Base-by-base conservation (phyloP, 345 rosid species). In the Rhizophora mangle region DNA sequence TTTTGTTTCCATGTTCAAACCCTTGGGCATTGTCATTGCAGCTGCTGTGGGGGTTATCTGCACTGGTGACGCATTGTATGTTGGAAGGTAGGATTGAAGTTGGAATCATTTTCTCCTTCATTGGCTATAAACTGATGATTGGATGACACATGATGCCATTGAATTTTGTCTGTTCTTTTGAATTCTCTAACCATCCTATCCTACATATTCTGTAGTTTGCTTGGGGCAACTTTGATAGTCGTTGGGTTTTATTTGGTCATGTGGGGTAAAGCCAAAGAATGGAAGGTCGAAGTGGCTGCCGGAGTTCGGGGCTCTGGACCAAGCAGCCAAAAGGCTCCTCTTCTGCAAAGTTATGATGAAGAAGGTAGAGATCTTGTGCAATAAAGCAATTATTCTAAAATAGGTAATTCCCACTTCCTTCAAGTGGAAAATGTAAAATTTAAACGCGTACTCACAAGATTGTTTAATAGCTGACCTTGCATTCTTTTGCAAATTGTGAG, bases 1-100 rank as follows among this genome's bases (percentile, higher is more conserved):
- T 71, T 86, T 88, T 71, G 89, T 88, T 68, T 29, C 88, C 15
- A 80, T 85, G 91, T 86, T 86, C 82, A 88, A 88, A 81, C 89
- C 94, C 58, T 49, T 88, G 75, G 91, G 91, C 4, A 73, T 86
- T 39, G 34, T 82, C 39, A 75, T 86, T 76, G 82, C 94, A 52
- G 87, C 71, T 55, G 80, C 70, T 7, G 56, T 65, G 6, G 90
- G 94, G 58, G 73, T 75, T 60, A 66, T 83, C 72, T 86, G 73
- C 72, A 62, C 76, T 13, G 84, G 89, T 31, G 89, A 86, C 58
- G 69, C 82, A 11, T 73, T 82, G 77, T 86, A 75, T 76, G 82
- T 86, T 73, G 91, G 88, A 68, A 82, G 89, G 93, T 88, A 69
- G 11, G n/a, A n/a, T 16, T 34, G 2, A 5, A n/a, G 18, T 49